Percentiles rank a stretch among this genome's conserved stretches.
phyloP scores from a whole-genome alignment of 495 filamentous ascomycete genomes.

The Penicillium turbatum region DNA sequence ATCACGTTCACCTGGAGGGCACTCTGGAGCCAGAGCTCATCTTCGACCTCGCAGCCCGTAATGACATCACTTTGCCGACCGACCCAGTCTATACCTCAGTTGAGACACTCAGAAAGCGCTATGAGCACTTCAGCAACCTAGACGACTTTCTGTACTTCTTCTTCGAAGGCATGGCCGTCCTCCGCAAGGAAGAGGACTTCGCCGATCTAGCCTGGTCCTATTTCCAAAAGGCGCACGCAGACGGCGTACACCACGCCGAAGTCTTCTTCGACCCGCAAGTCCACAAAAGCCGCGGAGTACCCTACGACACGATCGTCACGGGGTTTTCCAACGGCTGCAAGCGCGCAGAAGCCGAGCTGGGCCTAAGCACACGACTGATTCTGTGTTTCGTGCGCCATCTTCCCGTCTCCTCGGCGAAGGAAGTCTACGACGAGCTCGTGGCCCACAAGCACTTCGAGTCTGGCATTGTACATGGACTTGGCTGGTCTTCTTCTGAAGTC shows the following conservation, averaged over 20 bases:
- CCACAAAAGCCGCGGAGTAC: slow-evolving; percentile 59
- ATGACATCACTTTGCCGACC: slow-evolving; percentile 57
- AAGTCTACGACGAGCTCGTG: slow-evolving; percentile 46
- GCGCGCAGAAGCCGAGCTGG: slow-evolving; percentile 59
- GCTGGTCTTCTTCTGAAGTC: slow-evolving; percentile 63
- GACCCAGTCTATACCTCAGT: slow-evolving; percentile 58
- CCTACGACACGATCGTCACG: slow-evolving; percentile 53
- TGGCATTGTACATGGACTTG: slow-evolving; percentile 57
- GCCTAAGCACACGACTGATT: slow-evolving; percentile 58
- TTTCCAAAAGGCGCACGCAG: slow-evolving; percentile 57
- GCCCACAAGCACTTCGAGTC: slow-evolving; percentile 47
- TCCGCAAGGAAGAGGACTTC: slow-evolving; percentile 59
- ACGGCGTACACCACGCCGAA: slow-evolving; percentile 70
- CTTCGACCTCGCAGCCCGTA: slow-evolving; percentile 61
- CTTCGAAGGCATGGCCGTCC: slow-evolving; percentile 69
- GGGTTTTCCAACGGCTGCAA: slow-evolving; percentile 57
- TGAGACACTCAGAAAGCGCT: slow-evolving; percentile 54
- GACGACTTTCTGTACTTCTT: slow-evolving; percentile 79
- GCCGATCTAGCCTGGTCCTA: slow-evolving; percentile 72
- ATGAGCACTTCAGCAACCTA: slow-evolving; percentile 60
- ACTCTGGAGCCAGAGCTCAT: slow-evolving; percentile 63
- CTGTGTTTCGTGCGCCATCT: slow-evolving; percentile 69
- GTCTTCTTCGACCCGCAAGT: slow-evolving; percentile 80
- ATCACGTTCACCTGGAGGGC: slow-evolving; percentile 76
- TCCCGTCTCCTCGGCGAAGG: slow-evolving; percentile 48